These are phyloP conservation scores for Aspergillus ruber DNA, from an alignment of 2,329 filamentous ascomycete genomes.

Conservation along the genomic window DNA sequence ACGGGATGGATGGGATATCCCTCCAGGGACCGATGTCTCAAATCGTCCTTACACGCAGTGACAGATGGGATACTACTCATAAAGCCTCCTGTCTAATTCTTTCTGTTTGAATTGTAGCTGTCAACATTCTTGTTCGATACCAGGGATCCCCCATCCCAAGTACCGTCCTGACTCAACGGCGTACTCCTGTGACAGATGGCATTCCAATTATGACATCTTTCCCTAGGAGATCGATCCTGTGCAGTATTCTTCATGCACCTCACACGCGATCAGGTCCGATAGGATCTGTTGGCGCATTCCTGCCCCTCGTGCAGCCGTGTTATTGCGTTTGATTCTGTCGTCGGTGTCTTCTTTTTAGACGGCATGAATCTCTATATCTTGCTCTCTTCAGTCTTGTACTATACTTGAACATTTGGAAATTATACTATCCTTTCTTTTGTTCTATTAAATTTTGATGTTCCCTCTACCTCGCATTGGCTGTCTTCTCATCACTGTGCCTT, in stretches of 20 bases:
- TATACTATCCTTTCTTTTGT: not conserved
- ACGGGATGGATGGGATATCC: not conserved
- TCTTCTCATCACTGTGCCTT: not conserved
- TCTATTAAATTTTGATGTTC: not conserved
- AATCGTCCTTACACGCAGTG: not conserved
- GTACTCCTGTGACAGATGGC: not conserved
- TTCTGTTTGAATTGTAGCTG: too few relatives aligned
- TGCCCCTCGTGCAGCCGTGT: slow-evolving; percentile 7
- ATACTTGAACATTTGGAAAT: not conserved
- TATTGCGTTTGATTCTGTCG: slow-evolving; percentile 7
- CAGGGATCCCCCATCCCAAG: too few relatives aligned
- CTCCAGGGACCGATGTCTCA: not conserved
- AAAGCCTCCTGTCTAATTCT: not conserved
- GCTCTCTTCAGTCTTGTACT: not conserved
- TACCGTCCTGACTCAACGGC: not conserved
- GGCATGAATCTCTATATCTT: not conserved
- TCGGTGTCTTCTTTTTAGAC: slow-evolving; percentile 6
- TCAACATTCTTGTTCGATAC: too few relatives aligned
- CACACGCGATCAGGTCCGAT: not conserved
- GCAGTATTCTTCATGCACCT: not conserved
- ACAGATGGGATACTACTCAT: not conserved
- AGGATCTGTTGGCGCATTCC: slow-evolving; percentile 7
- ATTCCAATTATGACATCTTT: slow-evolving; percentile 1
- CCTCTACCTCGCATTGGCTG: not conserved
- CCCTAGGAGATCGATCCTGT: not conserved